phyloP scores from a whole-genome alignment of 225 moss, liverwort and hornwort genomes.

The Ulota crispa region DNA sequence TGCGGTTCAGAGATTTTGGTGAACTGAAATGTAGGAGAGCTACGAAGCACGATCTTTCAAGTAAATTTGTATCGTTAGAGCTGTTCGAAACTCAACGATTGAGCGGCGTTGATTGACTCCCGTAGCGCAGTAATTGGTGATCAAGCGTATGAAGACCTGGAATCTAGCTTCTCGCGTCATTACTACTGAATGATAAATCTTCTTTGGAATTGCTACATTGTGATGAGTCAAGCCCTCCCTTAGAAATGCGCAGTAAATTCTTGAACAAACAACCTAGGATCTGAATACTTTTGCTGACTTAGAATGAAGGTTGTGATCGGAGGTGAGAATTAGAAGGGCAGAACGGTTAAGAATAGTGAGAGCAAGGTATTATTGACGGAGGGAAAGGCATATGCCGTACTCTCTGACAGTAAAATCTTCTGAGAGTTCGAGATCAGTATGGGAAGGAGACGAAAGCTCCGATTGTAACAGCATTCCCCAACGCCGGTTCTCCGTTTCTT shows the following conservation, averaged over 20 bases:
- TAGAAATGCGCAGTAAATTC: constrained; percentile 8
- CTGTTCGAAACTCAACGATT: constrained; percentile 36
- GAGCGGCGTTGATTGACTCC: constrained; percentile 15
- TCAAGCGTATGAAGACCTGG: not conserved
- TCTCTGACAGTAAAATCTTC: constrained; percentile 50
- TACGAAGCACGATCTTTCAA: constrained; percentile 25
- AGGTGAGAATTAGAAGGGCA: constrained; percentile 30
- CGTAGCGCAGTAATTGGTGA: not conserved
- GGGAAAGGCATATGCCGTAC: constrained; percentile 58
- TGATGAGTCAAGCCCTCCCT: not conserved
- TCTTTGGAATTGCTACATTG: constrained; percentile 26
- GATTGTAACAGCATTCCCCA: constrained; percentile 32
- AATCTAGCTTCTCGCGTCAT: constrained; percentile 7
- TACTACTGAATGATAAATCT: not conserved
- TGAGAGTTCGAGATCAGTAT: constrained; percentile 48
- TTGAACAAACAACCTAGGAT: constrained; percentile 22
- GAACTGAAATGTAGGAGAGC: constrained; percentile 38
- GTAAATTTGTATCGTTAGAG: constrained; percentile 32
- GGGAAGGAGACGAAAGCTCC: constrained; percentile 62
- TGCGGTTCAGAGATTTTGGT: constrained; percentile 29
- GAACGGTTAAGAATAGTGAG: constrained; percentile 23
- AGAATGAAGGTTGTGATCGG: constrained; percentile 13
- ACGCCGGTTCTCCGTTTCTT: constrained; percentile 45
- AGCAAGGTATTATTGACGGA: constrained; percentile 43
- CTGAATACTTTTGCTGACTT: constrained; percentile 12